Base-by-base conservation (phyloP, 768 basidiomycete genomes). In the Panellus pusillus region DNA sequence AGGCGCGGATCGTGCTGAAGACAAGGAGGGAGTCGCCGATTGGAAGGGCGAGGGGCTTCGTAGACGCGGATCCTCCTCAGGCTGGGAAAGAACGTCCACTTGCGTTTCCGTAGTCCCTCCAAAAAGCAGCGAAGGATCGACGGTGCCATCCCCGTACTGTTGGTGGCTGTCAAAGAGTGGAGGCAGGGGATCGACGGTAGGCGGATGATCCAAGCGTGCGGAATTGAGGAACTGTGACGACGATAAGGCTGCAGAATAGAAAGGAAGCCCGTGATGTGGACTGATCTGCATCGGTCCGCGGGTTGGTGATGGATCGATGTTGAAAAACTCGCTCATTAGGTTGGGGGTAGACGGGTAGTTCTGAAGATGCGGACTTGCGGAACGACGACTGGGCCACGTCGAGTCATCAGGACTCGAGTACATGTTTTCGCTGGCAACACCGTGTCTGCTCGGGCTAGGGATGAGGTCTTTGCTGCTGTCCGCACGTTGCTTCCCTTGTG, bases 71-170 rank as follows among this genome's bases (percentile, higher is more conserved):
- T 36, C 49, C 40, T 28, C 50, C 27, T 41, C 44, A 1, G 29
- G 44, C 44, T 45, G 35, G 14, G 18, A 28, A 2, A 6, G 13
- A 6, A 39, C 28, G 6, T 41, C 24, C 32, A 35, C 52, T 9
- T 29, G 24, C 7, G 46, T 38, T 14, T 39, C 47, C 44, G 24
- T 31, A 32, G 36, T 40, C 20, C 36, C 46, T 9, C 56, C 55
- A 20, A 39, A 36, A 2, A 57, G 47, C 14, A 57, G 44, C 37
- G 56, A 48, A 0, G 56, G 50, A 41, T 57, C 56, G 20, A 57
- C 17, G 9, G 56, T 52, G 6, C 56, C 56, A 32, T 57, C 43
- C 5, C 50, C 56, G 19, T 52, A 52, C n/a, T 35, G 56, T 17
- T 44, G 27, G 6, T 49, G 14, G 35, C 27, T 29, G 13, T 46